Conservation (phyloP, 257 asterid genomes). For the Cynanchum wilfordii region DNA sequence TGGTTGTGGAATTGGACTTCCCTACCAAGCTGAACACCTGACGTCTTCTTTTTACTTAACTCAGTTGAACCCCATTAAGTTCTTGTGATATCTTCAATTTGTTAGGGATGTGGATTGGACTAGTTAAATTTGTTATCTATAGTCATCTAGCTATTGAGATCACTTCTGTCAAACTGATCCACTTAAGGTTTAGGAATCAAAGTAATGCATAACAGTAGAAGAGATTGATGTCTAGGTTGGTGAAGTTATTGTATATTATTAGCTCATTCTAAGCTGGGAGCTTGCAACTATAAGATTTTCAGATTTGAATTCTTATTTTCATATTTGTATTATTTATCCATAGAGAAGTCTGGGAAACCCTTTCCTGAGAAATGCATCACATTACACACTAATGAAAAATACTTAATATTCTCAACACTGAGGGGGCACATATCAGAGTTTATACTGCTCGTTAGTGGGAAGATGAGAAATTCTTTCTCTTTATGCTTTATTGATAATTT, state of each 20-base stretch:
- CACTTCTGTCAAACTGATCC: background rate
- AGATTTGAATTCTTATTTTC: background rate
- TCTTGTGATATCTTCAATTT: background rate
- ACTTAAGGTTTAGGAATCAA: background rate
- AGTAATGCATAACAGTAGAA: background rate
- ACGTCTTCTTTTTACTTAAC: background rate
- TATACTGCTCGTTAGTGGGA: background rate
- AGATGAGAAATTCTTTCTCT: background rate
- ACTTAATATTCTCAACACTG: background rate
- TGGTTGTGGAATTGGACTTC: background rate
- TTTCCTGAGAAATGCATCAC: background rate
- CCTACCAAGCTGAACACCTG: background rate
- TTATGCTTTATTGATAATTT: background rate
- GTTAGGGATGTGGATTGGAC: background rate
- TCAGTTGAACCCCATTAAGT: background rate
- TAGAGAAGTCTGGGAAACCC: background rate
- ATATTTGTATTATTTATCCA: background rate
- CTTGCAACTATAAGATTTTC: background rate
- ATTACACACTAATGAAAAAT: background rate
- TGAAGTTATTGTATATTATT: background rate
- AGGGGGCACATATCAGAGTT: background rate
- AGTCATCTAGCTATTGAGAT: background rate
- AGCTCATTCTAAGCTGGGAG: background rate
- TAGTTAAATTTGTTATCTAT: background rate
- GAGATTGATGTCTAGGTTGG: background rate